phyloP scores from a whole-genome alignment of 2,329 filamentous ascomycete genomes.

The Penicillium hordei region DNA sequence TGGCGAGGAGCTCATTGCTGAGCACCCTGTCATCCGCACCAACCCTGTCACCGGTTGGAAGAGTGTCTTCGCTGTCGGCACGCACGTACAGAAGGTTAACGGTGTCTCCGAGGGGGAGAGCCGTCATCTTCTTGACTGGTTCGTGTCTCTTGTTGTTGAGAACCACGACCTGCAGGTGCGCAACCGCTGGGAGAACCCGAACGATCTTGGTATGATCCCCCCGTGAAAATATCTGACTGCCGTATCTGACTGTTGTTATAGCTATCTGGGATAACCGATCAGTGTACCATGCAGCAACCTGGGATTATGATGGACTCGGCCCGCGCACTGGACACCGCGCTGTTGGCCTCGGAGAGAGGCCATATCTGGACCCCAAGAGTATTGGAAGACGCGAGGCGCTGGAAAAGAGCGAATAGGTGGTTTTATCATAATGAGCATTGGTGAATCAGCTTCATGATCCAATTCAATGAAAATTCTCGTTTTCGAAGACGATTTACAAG shows the following conservation, averaged over 20 bases:
- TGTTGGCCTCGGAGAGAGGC: slow-evolving; percentile 56
- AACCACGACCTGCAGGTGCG: slow-evolving; percentile 47
- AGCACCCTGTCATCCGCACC: slow-evolving; percentile 50
- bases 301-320: slow-evolving; percentile 51
- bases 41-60: slow-evolving; percentile 51
- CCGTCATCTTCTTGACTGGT: slow-evolving; percentile 35
- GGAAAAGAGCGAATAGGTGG: neutral
- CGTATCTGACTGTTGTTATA: neutral
- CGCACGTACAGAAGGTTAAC: slow-evolving; percentile 35
- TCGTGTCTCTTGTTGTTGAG: slow-evolving; percentile 39
- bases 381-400: slow-evolving; percentile 32
- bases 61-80: slow-evolving; percentile 36
- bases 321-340: slow-evolving; percentile 52
- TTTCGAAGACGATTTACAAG: no score
- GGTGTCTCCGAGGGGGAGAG: slow-evolving; percentile 35
- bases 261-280: slow-evolving; percentile 56
- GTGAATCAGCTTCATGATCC: neutral
- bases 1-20: slow-evolving; percentile 52
- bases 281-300: slow-evolving; percentile 56
- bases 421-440: neutral
- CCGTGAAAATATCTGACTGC: neutral
- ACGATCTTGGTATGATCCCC: slow-evolving; percentile 41
- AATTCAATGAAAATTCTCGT: neutral
- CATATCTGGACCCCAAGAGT: slow-evolving; percentile 52
- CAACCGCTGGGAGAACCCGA: slow-evolving; percentile 37